These are phyloP conservation scores for Penicillium occitanis DNA, from an alignment of 2,329 filamentous ascomycete genomes.

Conservation along the genomic window DNA sequence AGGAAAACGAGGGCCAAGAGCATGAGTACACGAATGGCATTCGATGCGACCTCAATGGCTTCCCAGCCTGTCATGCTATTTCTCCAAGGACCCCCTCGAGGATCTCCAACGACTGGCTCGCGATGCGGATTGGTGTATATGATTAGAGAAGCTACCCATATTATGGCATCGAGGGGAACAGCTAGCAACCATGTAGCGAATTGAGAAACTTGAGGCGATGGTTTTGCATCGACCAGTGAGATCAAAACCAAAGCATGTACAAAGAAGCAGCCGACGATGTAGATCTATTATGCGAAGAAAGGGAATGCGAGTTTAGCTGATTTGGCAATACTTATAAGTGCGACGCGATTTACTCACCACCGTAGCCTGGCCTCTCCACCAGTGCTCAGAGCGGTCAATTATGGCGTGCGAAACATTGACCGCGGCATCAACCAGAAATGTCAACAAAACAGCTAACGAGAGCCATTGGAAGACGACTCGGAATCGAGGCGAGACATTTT, in stretches of 20 bases:
- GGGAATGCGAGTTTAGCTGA: neutral
- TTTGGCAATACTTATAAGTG: neutral
- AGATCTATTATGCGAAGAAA: conserved; percentile 60
- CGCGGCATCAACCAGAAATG: conserved; percentile 72
- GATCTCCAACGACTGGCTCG: conserved; percentile 57
- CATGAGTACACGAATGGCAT: conserved; percentile 66
- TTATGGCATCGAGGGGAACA: conserved; percentile 68
- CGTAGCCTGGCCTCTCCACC: conserved; percentile 79
- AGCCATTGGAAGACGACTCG: conserved; percentile 75
- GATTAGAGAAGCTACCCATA: conserved; percentile 67
- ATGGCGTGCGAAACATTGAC: conserved; percentile 75
- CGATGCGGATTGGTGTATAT: conserved; percentile 68
- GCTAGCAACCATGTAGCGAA: conserved; percentile 75
- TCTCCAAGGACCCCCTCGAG: conserved; percentile 43
- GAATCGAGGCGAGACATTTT: conserved; percentile 63
- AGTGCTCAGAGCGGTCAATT: conserved; percentile 61
- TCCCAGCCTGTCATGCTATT: conserved; percentile 45
- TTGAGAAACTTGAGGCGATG: conserved; percentile 78
- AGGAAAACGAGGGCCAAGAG: conserved; percentile 61
- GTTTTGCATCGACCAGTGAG: conserved; percentile 78
- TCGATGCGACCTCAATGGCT: conserved; percentile 51
- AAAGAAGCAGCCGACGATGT: conserved; percentile 80
- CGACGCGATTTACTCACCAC: conserved; percentile 58
- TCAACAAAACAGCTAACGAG: conserved; percentile 67
- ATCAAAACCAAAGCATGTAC: conserved; percentile 83